Conservation (phyloP, 495 filamentous ascomycete species). For the Rusavskia elegans region DNA sequence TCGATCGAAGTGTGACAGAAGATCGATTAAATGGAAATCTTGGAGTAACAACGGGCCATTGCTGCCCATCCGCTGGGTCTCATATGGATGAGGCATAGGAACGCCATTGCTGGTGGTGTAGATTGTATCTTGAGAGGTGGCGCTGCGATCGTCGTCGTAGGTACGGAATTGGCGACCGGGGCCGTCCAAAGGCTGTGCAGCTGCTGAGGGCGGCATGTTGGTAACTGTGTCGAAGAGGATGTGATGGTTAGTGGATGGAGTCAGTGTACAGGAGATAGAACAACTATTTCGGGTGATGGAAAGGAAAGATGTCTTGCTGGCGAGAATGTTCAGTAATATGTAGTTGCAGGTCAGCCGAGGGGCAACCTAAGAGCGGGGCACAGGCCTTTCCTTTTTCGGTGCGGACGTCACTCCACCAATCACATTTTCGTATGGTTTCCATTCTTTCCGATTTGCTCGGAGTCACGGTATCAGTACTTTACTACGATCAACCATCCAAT, state of each 20-base stretch:
- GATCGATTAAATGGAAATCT: constrained; percentile 46
- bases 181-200: not conserved
- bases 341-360: not conserved
- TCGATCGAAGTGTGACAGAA: constrained; percentile 53
- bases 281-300: too few species aligned
- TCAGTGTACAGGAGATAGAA: not conserved
- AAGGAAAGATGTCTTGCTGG: not conserved
- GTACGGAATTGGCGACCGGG: not conserved
- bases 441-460: not conserved
- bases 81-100: constrained; percentile 33
- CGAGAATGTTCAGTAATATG: not conserved
- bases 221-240: not conserved
- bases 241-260: not conserved
- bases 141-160: constrained; percentile 30
- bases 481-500: too few species aligned
- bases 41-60: constrained; percentile 45
- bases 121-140: constrained; percentile 26
- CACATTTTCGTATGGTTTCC: not conserved
- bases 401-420: not conserved
- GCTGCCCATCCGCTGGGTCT: constrained; percentile 34
- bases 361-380: not conserved
- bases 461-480: too few species aligned
- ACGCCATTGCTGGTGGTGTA: constrained; percentile 37
- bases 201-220: not conserved
- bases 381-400: not conserved